Conservation (phyloP, 2,329 filamentous ascomycete species). For the Didymella sp. region DNA sequence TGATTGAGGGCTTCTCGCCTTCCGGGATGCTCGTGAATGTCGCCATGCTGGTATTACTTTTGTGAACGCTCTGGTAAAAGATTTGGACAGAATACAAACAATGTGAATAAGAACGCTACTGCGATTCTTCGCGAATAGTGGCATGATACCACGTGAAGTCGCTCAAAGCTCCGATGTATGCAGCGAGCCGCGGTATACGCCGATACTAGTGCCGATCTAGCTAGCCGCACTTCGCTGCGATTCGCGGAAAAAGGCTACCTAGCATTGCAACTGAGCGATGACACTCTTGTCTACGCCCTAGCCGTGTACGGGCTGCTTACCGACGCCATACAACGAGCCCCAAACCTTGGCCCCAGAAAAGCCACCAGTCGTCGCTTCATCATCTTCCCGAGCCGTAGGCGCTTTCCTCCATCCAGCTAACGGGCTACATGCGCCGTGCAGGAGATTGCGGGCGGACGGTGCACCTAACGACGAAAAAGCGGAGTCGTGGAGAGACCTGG, state of each 20-base stretch:
- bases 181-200: constrained; percentile 10
- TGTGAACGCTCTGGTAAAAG: constrained; percentile 3
- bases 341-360: constrained; percentile 9
- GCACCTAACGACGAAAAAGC: constrained; percentile 8
- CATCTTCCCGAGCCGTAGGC: constrained; percentile 7
- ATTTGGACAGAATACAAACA: constrained; percentile 5
- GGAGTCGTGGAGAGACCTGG: constrained; percentile 27
- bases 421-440: constrained; percentile 5
- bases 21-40: constrained; percentile 73
- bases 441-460: constrained; percentile 7
- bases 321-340: constrained; percentile 5
- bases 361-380: constrained; percentile 19
- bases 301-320: constrained; percentile 5
- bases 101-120: background rate
- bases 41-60: constrained; percentile 61
- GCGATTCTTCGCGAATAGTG: constrained; percentile 6
- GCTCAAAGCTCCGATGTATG: constrained; percentile 19
- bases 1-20: constrained; percentile 67
- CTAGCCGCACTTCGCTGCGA: background rate
- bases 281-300: constrained; percentile 9
- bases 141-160: constrained; percentile 19
- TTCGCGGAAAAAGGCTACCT: constrained; percentile 15
- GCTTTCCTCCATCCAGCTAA: constrained; percentile 5
- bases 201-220: constrained; percentile 4
- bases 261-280: constrained; percentile 7